These are phyloP conservation scores for Acer campestre DNA, from an alignment of 345 rosid genomes.

Conservation along the genomic window DNA sequence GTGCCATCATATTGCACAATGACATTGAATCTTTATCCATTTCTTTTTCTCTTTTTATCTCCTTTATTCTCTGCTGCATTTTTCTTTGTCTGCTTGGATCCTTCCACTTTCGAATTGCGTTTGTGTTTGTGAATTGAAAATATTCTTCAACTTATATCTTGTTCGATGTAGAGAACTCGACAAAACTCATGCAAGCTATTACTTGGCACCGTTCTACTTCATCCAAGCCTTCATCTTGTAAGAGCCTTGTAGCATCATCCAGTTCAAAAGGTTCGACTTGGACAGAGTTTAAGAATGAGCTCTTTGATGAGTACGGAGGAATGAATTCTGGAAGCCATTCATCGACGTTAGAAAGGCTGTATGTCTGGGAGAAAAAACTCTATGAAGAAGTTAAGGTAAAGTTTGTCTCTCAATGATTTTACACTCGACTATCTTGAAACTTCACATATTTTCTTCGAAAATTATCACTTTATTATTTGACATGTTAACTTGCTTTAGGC, in stretches of 20 bases:
- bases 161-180: slow-evolving; percentile 53
- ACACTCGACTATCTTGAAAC: not conserved
- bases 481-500: slow-evolving; percentile 35
- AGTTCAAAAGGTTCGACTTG: slow-evolving; percentile 53
- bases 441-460: too few relatives aligned
- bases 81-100: not conserved
- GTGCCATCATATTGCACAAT: not conserved
- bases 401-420: not conserved
- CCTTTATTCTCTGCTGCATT: slow-evolving; percentile 3
- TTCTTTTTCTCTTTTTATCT: not conserved
- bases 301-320: slow-evolving; percentile 67
- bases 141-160: not conserved
- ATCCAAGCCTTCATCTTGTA: slow-evolving; percentile 55
- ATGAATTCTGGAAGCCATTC: slow-evolving; percentile 82
- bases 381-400: slow-evolving; percentile 71
- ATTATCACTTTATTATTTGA: not conserved
- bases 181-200: slow-evolving; percentile 56
- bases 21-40: not conserved
- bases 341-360: slow-evolving; percentile 57
- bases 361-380: slow-evolving; percentile 86
- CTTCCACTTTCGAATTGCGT: not conserved
- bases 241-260: slow-evolving; percentile 68
- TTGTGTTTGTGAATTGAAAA: not conserved
- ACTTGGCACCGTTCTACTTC: slow-evolving; percentile 62
- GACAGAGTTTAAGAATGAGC: slow-evolving; percentile 59